These are phyloP conservation scores for Talaromyces ruber DNA, from an alignment of 495 filamentous ascomycete species.

Conservation along the genomic window DNA sequence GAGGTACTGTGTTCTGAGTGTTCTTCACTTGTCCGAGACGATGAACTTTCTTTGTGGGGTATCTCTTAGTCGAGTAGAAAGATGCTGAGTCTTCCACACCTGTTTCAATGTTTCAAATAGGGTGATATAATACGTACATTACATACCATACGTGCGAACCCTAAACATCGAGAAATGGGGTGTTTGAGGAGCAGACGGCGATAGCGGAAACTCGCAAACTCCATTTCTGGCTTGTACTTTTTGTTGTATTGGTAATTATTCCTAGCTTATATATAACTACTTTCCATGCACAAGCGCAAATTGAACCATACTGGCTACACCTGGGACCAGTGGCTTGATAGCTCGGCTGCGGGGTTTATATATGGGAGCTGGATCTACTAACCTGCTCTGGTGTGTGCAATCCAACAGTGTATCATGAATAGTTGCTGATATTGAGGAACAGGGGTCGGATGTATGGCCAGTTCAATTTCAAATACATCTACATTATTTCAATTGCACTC, in stretches of 20 bases:
- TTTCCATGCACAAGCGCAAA: too few species aligned
- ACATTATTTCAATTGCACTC: conserved; percentile 13
- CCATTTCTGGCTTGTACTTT: not conserved
- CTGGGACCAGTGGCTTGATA: too few species aligned
- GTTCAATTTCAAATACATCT: conserved; percentile 26
- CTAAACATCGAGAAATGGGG: not conserved
- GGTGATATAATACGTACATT: too few species aligned
- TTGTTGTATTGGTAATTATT: too few species aligned
- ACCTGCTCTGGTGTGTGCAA: conserved; percentile 25
- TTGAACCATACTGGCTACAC: too few species aligned
- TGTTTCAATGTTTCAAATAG: too few species aligned
- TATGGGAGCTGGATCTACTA: conserved; percentile 39
- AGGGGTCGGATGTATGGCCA: conserved; percentile 36
- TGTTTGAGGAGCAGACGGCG: not conserved
- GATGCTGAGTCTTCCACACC: too few species aligned
- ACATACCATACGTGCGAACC: not conserved
- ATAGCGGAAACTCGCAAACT: not conserved
- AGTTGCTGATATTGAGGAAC: not conserved
- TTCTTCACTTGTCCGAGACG: too few species aligned
- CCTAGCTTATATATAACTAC: too few species aligned
- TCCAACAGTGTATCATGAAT: not conserved
- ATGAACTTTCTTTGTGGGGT: too few species aligned
- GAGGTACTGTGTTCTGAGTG: too few species aligned
- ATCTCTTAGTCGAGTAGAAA: too few species aligned
- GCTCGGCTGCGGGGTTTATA: conserved; percentile 44